Evolutionary conservation across 208 protist genomes (phyloP), one percentile per base, ranked within the genome.

Genomic region (Leishmania lainsoni): DNA sequence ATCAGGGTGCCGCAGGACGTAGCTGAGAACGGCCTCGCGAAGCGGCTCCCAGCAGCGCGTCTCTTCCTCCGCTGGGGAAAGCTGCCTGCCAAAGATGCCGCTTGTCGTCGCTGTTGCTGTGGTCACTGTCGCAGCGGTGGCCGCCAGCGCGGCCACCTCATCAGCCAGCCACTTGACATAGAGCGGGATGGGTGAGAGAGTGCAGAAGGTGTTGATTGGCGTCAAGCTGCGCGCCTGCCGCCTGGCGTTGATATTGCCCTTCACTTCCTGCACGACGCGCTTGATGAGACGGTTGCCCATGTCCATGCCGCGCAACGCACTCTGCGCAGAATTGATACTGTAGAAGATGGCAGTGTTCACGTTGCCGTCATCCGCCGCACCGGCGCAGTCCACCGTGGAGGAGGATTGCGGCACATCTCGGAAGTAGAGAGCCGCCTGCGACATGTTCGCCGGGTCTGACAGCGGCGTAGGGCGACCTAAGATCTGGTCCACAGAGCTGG

Each of bases 341-440:
- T 97, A 97, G 80, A 97, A 97, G 59, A 94, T 94, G 48, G 94
- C 93, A 3, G 93, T 95, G 81, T 95, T 90, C 76, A 94, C 93
- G 32, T 83, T 69, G 45, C 89, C 89, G 32, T 88, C 81, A 39
- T 69, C 39, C 42, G n/a, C 42, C 29, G 61, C 39, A 29, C 69
- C 69, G 69, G 42, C 61, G 20, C 52, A 12, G 12, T 56, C 61
- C 29, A 58, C 54, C 52, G 58, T 68, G 0, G 75, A 61, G 2
- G 74, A 39, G 0, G 26, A 22, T 20, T 66, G 10, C 66, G 73
- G 32, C 26, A 17, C 32, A 48, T 81, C 52, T 12, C 85, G 82
- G 78, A 89, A 88, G 12, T 69, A 52, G 48, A 66, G 39, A 0
- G 75, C 79, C 8, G 84, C 79, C 29, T 51, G 26, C 16, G 79